These are phyloP conservation scores for Vigna hirtella DNA, from an alignment of 306 rosid genomes.

Conservation along the genomic window DNA sequence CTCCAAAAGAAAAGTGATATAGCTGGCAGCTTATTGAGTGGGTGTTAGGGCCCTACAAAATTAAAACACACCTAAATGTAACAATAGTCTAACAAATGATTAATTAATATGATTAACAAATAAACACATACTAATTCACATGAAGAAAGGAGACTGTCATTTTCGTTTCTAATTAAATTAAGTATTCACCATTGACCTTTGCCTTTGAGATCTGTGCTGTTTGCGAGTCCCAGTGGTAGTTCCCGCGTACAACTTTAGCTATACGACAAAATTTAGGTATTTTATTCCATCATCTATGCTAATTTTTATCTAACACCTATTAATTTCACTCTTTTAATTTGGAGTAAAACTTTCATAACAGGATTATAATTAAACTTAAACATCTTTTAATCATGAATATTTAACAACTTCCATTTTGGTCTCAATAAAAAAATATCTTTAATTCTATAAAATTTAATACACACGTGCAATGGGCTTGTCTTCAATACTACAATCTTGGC, in stretches of 20 bases:
- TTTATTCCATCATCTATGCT: background rate
- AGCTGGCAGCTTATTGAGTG: slow-evolving; percentile 46
- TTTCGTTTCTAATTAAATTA: slow-evolving; percentile 4
- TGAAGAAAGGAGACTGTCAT: background rate
- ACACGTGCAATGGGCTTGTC: slow-evolving; percentile 50
- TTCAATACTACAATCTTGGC: background rate
- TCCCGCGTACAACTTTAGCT: background rate
- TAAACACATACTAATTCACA: background rate
- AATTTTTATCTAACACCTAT: no score
- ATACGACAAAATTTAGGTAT: background rate
- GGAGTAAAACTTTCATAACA: no score
- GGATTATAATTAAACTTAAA: no score
- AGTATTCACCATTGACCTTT: slow-evolving; percentile 27
- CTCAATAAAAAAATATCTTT: no score
- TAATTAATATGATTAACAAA: background rate
- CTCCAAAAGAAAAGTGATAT: background rate
- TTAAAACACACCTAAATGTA: slow-evolving; percentile 17
- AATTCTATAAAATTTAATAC: background rate
- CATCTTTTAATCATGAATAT: no score
- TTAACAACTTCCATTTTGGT: no score
- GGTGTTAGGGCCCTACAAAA: slow-evolving; percentile 34
- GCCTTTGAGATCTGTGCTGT: slow-evolving; percentile 42
- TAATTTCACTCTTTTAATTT: no score
- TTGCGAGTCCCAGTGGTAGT: slow-evolving; percentile 15
- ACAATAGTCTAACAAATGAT: slow-evolving; percentile 2